A percentile compares a stretch with the other conserved stretches of the same genome.
phyloP scores from a whole-genome alignment of 179 eudicot genomes.

The Spergularia azorica region DNA sequence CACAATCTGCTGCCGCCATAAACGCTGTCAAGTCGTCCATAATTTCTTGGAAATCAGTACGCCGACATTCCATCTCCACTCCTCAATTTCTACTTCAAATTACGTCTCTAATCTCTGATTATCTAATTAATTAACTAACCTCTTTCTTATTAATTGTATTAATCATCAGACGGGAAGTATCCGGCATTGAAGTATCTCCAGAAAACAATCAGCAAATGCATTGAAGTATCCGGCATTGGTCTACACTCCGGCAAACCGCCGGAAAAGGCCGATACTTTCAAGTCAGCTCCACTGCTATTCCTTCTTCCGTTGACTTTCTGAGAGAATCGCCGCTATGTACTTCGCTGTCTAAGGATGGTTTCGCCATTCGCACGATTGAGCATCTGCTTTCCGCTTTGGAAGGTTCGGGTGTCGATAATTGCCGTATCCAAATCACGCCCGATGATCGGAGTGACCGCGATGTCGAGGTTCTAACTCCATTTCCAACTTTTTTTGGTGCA shows the following conservation, averaged over 20 bases:
- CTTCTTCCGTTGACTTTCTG: constrained; percentile 55
- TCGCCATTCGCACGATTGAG: constrained; percentile 68
- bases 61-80: neutral
- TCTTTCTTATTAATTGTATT: neutral
- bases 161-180: constrained; percentile 59
- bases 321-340: constrained; percentile 76
- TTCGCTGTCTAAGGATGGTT: constrained; percentile 52
- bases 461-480: constrained; percentile 49
- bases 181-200: too few species aligned
- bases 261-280: constrained; percentile 67
- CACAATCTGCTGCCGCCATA: constrained; percentile 2
- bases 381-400: constrained; percentile 95
- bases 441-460: constrained; percentile 22
- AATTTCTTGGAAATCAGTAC: constrained; percentile 21
- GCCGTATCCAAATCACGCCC: constrained; percentile 55
- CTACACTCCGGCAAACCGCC: constrained; percentile 73
- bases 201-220: constrained; percentile 57
- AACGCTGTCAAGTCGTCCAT: constrained; percentile 5
- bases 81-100: too few species aligned
- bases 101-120: neutral
- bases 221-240: constrained; percentile 58
- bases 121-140: neutral
- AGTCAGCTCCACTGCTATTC: constrained; percentile 40
- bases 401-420: constrained; percentile 84
- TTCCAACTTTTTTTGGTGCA: neutral